phyloP scores from a whole-genome alignment of 192 early-diverging fungal genomes.

The Coemansia sp. region DNA sequence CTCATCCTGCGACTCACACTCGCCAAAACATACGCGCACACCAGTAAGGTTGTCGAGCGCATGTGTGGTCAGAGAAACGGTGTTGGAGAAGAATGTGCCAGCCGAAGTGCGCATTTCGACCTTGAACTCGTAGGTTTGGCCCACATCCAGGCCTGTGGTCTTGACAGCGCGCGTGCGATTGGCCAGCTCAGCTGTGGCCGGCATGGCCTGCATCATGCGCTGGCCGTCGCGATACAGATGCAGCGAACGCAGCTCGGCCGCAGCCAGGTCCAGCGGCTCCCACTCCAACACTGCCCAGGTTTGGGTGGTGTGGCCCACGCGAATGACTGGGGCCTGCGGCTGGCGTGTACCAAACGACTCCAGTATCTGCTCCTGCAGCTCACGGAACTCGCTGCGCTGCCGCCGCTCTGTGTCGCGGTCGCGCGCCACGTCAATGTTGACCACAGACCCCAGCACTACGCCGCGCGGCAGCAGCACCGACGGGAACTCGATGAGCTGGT shows the following conservation, averaged over 20 bases:
- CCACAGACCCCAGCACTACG: constrained; percentile 88
- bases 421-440: constrained; percentile 92
- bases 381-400: constrained; percentile 77
- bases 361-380: constrained; percentile 84
- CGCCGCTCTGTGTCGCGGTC: constrained; percentile 82
- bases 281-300: constrained; percentile 89
- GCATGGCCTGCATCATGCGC: constrained; percentile 65
- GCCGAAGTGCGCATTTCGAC: constrained; percentile 91
- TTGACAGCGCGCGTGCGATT: constrained; percentile 56
- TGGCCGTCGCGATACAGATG: constrained; percentile 89
- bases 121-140: constrained; percentile 86
- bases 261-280: constrained; percentile 82
- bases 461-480: constrained; percentile 92
- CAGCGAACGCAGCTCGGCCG: constrained; percentile 77
- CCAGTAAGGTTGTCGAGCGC: constrained; percentile 97
- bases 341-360: constrained; percentile 69
- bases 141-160: constrained; percentile 85
- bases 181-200: constrained; percentile 32
- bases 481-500: constrained; percentile 99
- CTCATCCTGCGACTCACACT: constrained; percentile 74
- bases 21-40: constrained; percentile 92
- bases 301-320: constrained; percentile 72
- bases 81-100: constrained; percentile 76
- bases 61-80: constrained; percentile 77
- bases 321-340: constrained; percentile 78